Evolutionary conservation across 495 filamentous ascomycete species (phyloP).

Genomic region (Jackrogersella multiformis): DNA sequence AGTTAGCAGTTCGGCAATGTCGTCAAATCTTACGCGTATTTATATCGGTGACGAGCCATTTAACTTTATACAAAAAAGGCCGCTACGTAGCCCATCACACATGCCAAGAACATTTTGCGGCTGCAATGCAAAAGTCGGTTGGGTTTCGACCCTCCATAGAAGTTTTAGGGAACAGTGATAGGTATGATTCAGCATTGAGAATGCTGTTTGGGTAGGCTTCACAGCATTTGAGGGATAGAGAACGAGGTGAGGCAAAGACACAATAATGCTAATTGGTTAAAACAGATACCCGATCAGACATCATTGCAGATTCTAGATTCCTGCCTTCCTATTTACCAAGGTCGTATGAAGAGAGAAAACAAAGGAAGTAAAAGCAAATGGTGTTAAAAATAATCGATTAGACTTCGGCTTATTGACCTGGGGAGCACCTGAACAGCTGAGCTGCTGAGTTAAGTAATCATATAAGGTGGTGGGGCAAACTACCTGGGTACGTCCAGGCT

Average conservation of each 20-base stretch:
- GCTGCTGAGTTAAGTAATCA: neutral
- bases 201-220: neutral
- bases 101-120: constrained; percentile 21
- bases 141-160: constrained; percentile 7
- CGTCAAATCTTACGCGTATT: constrained; percentile 8
- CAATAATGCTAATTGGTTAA: neutral
- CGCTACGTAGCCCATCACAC: neutral
- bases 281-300: neutral
- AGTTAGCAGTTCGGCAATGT: neutral
- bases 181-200: neutral
- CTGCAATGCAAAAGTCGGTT: constrained; percentile 22
- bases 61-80: constrained; percentile 5
- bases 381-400: too few species aligned
- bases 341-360: neutral
- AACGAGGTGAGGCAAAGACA: neutral
- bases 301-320: constrained; percentile 2
- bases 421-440: too few species aligned
- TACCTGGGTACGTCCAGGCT: too few species aligned
- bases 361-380: too few species aligned
- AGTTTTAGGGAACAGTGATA: neutral
- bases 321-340: neutral
- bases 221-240: neutral
- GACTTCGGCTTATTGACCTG: too few species aligned
- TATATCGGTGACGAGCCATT: neutral
- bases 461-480: constrained; percentile 6